Base-by-base conservation (phyloP, 2,329 filamentous ascomycete genomes). In the Sporothrix curviconia region DNA sequence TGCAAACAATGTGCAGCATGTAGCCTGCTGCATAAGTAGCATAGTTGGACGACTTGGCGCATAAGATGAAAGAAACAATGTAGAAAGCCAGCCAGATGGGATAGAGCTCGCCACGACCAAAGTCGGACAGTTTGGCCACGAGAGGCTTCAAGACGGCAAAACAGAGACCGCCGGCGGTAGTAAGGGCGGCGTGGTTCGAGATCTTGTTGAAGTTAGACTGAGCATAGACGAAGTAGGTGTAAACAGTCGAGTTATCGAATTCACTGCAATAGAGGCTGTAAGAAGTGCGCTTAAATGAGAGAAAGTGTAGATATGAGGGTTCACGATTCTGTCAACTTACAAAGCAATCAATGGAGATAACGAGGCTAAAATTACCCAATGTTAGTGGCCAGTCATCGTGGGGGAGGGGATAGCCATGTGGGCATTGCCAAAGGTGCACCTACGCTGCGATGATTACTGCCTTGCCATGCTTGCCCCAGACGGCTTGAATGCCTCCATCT, bases 61-160 rank as follows among this genome's bases (percentile, higher is more conserved):
- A 80, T 58, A 83, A 74, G 30, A 83, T 76, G 65, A 83, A 84
- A 0, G 81, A 78, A 11, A 83, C 63, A 0, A 78, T 72, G 64
- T 80, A 84, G 47, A 82, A 72, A 22, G 74, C 61, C 24, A 85
- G 76, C 2, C 78, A 76, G 15, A 85, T 65, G 17, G 74, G 70
- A 63, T 85, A 84, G 1, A 81, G 81, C 66, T 84, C 42, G 39
- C 47, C 55, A 24, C 82, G 77, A 24, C 81, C 82, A 55, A 84
- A 83, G 8, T 84, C 79, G 8, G 81, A 80, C 36, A 84, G 70
- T 66, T 84, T 84, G 54, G 80, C 80, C 67, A 84, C 78, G 9
- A 80, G 81, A 12, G 82, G 81, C 64, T 84, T 84, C 57, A 79
- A 75, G 14, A 83, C 76, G 4, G 81, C 79, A 53, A 72, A 72